Evolutionary conservation across 129 eudicot species (phyloP), one percentile per base, ranked within the genome.

Genomic region (Smallanthus sonchifolius): DNA sequence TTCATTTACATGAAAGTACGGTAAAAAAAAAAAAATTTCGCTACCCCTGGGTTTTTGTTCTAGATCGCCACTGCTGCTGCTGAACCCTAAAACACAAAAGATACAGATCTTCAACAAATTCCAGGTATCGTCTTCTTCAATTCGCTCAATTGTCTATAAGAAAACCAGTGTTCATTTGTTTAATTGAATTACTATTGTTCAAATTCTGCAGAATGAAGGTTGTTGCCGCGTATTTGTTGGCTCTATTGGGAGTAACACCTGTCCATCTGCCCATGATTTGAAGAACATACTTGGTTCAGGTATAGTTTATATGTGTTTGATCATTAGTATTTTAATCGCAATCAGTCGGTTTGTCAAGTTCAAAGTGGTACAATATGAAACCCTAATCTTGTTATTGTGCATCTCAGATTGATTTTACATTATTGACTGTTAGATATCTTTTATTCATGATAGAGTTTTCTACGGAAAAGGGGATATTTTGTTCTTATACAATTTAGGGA

Each of bases 151-250:
- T 15, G 8, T 2, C 28, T 73, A 13, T 9, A n/a, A 15, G 54
- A 51, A 43, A 66, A 24, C 44, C 9, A 49, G n/a, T n/a, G n/a
- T n/a, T n/a, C n/a, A n/a, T n/a, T n/a, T n/a, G 36, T 30, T 66
- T 40, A 3, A 38, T 56, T 9, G 30, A 10, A 16, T 0, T 2
- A 16, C 52, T 39, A 49, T 32, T 74, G 76, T 45, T 72, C 54
- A n/a, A 5, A 30, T 59, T 10, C 20, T 35, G 64, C 65, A 77
- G 60, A 71, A 89, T 92, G 97, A 92, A 92, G 96, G 84, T 89
- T n/a, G 67, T 89, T 10, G 89, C 93, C 47, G 91, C 96, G 3
- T 92, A 89, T 65, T 83, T 92, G 88, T 85, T 92, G 85, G 97
- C 97, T 67, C 79, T 85, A 16, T 79, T 92, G 93, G 97, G 97